A percentile compares a stretch with the other conserved stretches of the same genome.
These are phyloP conservation scores for Alternaria hordeiaustralica DNA, from an alignment of 2,329 filamentous ascomycete genomes.

Conservation along the genomic window DNA sequence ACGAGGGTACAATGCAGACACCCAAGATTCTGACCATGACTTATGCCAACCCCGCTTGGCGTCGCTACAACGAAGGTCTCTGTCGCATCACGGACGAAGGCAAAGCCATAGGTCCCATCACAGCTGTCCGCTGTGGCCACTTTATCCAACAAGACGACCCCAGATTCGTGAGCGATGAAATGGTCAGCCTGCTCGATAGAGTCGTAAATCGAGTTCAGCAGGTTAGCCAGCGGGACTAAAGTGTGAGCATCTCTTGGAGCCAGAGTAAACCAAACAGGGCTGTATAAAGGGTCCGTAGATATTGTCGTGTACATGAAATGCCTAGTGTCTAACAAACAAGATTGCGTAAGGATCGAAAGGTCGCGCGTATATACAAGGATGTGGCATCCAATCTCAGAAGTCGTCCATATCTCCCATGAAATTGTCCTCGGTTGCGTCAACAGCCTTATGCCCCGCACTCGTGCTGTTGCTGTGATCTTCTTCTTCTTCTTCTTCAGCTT, in stretches of 20 bases:
- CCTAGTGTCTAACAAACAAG: background rate
- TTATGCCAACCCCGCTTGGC: slow-evolving; percentile 63
- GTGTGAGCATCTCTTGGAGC: background rate
- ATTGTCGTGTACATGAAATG: background rate
- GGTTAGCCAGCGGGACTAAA: slow-evolving; percentile 34
- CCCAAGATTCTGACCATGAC: slow-evolving; percentile 53
- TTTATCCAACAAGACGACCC: slow-evolving; percentile 64
- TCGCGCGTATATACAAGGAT: slow-evolving; percentile 13
- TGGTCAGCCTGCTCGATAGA: slow-evolving; percentile 42
- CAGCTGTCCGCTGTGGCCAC: slow-evolving; percentile 59
- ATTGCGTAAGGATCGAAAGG: background rate
- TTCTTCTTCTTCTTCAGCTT: background rate
- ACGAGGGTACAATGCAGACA: slow-evolving; percentile 34
- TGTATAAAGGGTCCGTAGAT: background rate
- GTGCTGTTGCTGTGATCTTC: background rate
- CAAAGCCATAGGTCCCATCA: slow-evolving; percentile 53
- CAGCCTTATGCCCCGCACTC: background rate
- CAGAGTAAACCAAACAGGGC: background rate
- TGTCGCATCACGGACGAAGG: slow-evolving; percentile 51
- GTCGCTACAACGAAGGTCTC: slow-evolving; percentile 61
- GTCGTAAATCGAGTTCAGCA: slow-evolving; percentile 46
- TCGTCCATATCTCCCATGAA: slow-evolving; percentile 45
- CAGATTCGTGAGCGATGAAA: slow-evolving; percentile 42
- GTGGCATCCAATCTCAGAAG: slow-evolving; percentile 24
- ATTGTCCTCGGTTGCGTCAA: slow-evolving; percentile 2